phyloP scores from a whole-genome alignment of 1,284 basidiomycete genomes.

The Trametes pubescens region DNA sequence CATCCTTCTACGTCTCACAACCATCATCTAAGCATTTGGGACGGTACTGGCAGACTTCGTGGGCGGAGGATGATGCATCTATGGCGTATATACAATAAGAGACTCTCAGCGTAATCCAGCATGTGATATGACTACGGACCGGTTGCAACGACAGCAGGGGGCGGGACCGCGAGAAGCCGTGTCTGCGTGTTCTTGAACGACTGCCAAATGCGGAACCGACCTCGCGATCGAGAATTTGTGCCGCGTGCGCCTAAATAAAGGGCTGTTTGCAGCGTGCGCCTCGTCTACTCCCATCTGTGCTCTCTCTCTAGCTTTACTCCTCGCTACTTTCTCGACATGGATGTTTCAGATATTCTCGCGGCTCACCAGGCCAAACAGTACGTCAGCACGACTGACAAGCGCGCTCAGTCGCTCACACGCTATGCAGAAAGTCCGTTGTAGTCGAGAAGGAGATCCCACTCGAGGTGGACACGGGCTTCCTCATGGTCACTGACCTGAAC shows the following conservation, averaged over 20 bases:
- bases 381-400: constrained; percentile 19
- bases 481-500: constrained; percentile 90
- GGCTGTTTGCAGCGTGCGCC: not conserved
- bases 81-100: not conserved
- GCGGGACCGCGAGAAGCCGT: not conserved
- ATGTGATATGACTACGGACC: not conserved
- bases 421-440: constrained; percentile 65
- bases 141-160: not conserved
- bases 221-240: constrained; percentile 26
- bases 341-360: constrained; percentile 80
- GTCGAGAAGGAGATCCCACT: constrained; percentile 86
- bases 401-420: not conserved
- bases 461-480: constrained; percentile 83
- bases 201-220: constrained; percentile 14
- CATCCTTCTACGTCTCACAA: too few species aligned
- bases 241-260: not conserved
- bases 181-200: constrained; percentile 11
- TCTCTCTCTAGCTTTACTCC: not conserved
- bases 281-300: not conserved
- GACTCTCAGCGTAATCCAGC: not conserved
- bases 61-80: not conserved
- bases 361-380: constrained; percentile 75
- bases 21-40: too few species aligned
- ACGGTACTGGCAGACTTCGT: too few species aligned
- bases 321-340: constrained; percentile 55